A percentile compares a stretch with the other conserved stretches of the same genome.
These are phyloP conservation scores for Scedosporium aurantiacum DNA, from an alignment of 2,329 filamentous ascomycete genomes.

Conservation along the genomic window DNA sequence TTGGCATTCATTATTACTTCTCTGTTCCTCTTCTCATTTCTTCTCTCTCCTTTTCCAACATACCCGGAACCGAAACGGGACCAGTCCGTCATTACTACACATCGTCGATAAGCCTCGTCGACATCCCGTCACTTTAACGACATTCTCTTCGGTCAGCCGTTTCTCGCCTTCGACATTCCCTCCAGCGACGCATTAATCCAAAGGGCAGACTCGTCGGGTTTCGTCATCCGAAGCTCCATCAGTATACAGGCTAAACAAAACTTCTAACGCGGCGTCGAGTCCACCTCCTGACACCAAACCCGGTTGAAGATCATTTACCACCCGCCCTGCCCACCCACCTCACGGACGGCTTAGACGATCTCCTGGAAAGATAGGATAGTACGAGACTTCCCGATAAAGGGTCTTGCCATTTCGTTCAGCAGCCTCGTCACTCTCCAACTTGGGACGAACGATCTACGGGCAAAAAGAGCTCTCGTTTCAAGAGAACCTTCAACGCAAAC, in stretches of 20 bases:
- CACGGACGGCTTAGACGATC: neutral
- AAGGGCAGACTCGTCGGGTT: neutral
- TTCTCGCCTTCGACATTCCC: neutral
- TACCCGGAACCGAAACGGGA: neutral
- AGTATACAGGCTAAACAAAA: conserved; percentile 1
- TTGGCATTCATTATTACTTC: neutral
- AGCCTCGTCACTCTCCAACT: neutral
- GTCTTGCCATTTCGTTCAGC: neutral
- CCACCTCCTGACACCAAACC: conserved; percentile 9
- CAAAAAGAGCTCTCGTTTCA: neutral
- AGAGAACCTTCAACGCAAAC: neutral
- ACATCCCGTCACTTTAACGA: neutral
- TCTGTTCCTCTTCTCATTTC: neutral
- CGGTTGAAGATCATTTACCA: conserved; percentile 9
- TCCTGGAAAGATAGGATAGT: neutral
- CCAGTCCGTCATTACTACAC: neutral
- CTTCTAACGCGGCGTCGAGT: neutral
- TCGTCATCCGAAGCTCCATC: neutral
- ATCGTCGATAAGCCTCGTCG: neutral
- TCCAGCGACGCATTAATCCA: neutral
- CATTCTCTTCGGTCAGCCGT: too few relatives aligned
- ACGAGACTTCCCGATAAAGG: neutral
- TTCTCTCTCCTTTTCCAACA: neutral
- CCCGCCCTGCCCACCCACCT: neutral
- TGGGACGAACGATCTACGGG: conserved; percentile 3